A percentile compares a stretch with the other conserved stretches of the same genome.
phyloP scores from a whole-genome alignment of 306 rosid genomes.

The Betula pendula region DNA sequence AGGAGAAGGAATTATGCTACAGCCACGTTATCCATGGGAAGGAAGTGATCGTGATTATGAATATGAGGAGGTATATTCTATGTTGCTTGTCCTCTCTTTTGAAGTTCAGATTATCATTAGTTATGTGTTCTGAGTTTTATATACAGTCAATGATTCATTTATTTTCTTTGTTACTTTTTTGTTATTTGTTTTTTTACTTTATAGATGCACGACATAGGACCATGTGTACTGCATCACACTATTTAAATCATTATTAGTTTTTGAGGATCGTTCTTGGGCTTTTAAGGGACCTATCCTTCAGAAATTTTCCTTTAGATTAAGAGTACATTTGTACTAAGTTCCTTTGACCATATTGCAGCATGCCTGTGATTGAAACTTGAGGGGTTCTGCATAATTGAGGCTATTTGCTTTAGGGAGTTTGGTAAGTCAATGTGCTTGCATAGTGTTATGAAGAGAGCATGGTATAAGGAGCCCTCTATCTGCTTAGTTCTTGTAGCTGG shows the following conservation, averaged over 20 bases:
- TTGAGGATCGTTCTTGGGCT: background rate
- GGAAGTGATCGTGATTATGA: conserved; percentile 84
- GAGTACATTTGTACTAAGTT: no score
- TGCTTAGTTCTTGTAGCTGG: background rate
- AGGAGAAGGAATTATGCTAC: conserved; percentile 44
- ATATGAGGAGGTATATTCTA: conserved; percentile 67
- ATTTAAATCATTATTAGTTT: background rate
- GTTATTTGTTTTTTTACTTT: background rate
- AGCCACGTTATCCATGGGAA: conserved; percentile 80
- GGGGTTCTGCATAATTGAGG: no score
- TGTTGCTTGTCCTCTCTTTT: background rate
- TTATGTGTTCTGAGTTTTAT: background rate
- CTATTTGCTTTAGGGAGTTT: no score
- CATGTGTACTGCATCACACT: background rate
- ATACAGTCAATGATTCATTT: background rate
- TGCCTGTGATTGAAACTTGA: no score
- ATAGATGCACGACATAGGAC: background rate
- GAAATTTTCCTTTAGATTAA: no score
- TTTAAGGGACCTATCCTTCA: background rate
- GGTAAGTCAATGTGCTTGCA: background rate
- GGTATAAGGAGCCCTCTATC: background rate
- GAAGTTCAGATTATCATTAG: background rate
- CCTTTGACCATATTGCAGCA: no score
- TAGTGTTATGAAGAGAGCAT: background rate
- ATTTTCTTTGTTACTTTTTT: background rate